Percentiles rank a stretch among this genome's conserved stretches.
Evolutionary conservation across 495 filamentous ascomycete genomes (phyloP).

Genomic region (Penicillium crystallinum): DNA sequence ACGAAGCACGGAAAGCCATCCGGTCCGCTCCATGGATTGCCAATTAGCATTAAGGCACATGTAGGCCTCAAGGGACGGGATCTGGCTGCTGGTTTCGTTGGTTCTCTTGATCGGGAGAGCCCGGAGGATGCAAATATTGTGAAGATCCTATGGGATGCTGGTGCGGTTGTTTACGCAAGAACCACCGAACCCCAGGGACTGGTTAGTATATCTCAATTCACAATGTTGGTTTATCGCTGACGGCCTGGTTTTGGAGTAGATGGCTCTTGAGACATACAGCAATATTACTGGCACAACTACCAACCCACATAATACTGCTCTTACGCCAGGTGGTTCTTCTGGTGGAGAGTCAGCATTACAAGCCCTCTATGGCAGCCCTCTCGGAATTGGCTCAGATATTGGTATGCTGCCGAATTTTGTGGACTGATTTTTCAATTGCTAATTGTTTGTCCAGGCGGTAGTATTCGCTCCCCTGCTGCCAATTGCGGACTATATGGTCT

Average conservation of each 20-base stretch:
- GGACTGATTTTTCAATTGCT: neutral
- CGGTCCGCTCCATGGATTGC: too few relatives aligned
- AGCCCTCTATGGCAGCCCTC: constrained; percentile 26
- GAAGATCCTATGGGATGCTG: too few relatives aligned
- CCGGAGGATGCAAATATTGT: too few relatives aligned
- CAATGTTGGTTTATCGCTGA: too few relatives aligned
- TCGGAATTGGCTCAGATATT: constrained; percentile 39
- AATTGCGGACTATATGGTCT: constrained; percentile 28
- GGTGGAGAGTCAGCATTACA: constrained; percentile 35
- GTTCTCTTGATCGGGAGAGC: too few relatives aligned
- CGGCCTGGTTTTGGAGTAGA: too few relatives aligned
- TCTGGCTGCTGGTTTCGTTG: too few relatives aligned
- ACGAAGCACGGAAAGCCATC: constrained; percentile 9
- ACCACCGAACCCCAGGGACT: too few relatives aligned
- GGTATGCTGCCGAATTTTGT: neutral
- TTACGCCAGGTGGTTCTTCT: constrained; percentile 34
- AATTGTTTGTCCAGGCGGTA: constrained; percentile 6
- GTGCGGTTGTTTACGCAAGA: too few relatives aligned
- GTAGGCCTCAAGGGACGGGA: too few relatives aligned
- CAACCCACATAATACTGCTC: constrained; percentile 29
- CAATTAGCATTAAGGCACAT: too few relatives aligned
- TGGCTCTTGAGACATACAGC: constrained; percentile 12
- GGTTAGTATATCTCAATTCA: too few relatives aligned
- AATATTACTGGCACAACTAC: constrained; percentile 34
- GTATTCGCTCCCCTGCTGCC: constrained; percentile 24